phyloP scores from a whole-genome alignment of 2,329 filamentous ascomycete genomes.

The Monilinia vaccinii-corymbosi region DNA sequence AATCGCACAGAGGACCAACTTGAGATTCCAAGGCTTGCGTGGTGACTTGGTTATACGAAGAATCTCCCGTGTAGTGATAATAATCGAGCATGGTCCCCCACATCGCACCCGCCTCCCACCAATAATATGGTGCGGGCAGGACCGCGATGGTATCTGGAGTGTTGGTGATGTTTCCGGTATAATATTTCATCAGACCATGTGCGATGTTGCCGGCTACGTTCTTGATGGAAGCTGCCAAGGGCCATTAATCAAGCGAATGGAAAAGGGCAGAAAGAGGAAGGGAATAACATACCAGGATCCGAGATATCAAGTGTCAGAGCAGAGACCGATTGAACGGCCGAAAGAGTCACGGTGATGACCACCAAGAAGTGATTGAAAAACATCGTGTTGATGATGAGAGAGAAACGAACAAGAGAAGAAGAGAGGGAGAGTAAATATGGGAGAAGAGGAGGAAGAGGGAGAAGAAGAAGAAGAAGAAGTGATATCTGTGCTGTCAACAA shows the following conservation, averaged over 20 bases:
- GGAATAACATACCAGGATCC: not conserved
- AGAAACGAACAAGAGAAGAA: too few species aligned
- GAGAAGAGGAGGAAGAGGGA: not conserved
- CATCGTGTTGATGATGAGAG: slow-evolving; percentile 2
- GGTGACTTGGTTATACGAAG: slow-evolving; percentile 50
- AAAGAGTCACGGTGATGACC: not conserved
- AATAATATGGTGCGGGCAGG: slow-evolving; percentile 56
- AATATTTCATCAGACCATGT: slow-evolving; percentile 53
- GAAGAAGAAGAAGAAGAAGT: not conserved
- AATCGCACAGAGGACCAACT: slow-evolving; percentile 50
- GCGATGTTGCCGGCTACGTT: slow-evolving; percentile 52
- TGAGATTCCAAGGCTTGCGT: slow-evolving; percentile 51
- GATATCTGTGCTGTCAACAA: too few species aligned
- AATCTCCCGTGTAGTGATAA: slow-evolving; percentile 55
- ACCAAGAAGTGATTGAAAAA: not conserved
- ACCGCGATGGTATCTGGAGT: slow-evolving; percentile 48
- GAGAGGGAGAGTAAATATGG: not conserved
- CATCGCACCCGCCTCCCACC: slow-evolving; percentile 47
- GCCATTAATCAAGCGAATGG: not conserved
- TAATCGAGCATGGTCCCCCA: slow-evolving; percentile 64
- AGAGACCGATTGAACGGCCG: not conserved
- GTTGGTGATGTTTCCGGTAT: slow-evolving; percentile 51
- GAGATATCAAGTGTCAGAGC: slow-evolving; percentile 5
- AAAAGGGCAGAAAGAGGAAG: not conserved
- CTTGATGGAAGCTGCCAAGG: slow-evolving; percentile 47